Conservation (phyloP, 306 rosid species). For the Parietaria judaica region DNA sequence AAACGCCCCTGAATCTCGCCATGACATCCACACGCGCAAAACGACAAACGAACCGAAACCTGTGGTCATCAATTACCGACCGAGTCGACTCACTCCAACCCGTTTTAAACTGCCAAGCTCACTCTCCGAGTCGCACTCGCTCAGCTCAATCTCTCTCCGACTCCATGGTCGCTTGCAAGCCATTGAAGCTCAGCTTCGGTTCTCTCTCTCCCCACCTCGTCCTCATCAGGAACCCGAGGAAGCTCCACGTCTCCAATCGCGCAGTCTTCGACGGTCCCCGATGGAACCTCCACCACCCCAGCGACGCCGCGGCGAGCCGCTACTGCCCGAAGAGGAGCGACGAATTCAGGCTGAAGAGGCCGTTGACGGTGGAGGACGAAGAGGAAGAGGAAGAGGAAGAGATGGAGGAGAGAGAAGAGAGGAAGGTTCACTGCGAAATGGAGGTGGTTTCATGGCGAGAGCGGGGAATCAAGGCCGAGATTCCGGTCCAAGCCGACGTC, state of each 20-base stretch:
- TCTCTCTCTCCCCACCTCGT: slow-evolving; percentile 20
- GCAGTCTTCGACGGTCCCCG: slow-evolving; percentile 11
- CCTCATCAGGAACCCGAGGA: slow-evolving; percentile 17
- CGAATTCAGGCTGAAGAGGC: background rate
- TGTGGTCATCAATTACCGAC: slow-evolving; percentile 24
- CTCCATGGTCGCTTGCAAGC: slow-evolving; percentile 49
- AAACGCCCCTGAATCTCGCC: too few species aligned
- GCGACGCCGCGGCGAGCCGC: slow-evolving; percentile 10
- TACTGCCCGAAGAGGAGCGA: slow-evolving; percentile 8
- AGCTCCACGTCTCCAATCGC: slow-evolving; percentile 6
- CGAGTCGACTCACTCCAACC: slow-evolving; percentile 9
- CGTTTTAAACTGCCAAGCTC: background rate
- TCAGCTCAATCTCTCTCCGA: background rate
- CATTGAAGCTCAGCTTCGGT: slow-evolving; percentile 30
- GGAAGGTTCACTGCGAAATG: slow-evolving; percentile 59
- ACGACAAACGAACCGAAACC: slow-evolving; percentile 14
- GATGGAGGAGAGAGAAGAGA: slow-evolving; percentile 20
- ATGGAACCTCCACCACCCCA: slow-evolving; percentile 16
- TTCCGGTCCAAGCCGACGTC: slow-evolving; percentile 50
- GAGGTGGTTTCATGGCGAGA: slow-evolving; percentile 87
- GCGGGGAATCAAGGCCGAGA: slow-evolving; percentile 56
- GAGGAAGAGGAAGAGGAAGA: slow-evolving; percentile 7
- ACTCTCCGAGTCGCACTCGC: slow-evolving; percentile 1
- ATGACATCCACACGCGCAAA: background rate
- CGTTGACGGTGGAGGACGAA: slow-evolving; percentile 9